phyloP scores from a whole-genome alignment of 192 early-diverging fungal species.

The Spinellus fusiger region DNA sequence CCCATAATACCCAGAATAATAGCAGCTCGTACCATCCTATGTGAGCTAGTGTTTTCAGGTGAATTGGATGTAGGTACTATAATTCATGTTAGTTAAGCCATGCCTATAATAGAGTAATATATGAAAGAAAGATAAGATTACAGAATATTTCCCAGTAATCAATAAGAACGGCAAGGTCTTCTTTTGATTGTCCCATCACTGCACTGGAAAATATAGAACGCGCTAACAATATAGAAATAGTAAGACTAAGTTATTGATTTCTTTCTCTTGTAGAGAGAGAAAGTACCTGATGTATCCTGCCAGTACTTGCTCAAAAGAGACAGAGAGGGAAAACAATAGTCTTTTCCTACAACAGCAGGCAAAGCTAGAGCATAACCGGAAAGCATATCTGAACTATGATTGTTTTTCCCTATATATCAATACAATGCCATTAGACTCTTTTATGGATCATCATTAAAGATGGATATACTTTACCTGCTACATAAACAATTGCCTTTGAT shows the following conservation, averaged over 20 bases:
- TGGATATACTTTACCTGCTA: slow-evolving; percentile 32
- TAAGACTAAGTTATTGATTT: slow-evolving; percentile 1
- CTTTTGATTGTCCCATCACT: slow-evolving; percentile 40
- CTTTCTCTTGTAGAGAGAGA: too few species aligned
- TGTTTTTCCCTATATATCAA: slow-evolving; percentile 3
- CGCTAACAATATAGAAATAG: slow-evolving; percentile 21
- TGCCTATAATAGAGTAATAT: neutral
- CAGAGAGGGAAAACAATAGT: slow-evolving; percentile 58
- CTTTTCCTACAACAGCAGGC: slow-evolving; percentile 38
- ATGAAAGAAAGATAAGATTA: slow-evolving; percentile 29
- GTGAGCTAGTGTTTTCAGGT: slow-evolving; percentile 11
- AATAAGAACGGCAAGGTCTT: slow-evolving; percentile 46
- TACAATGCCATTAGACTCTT: neutral
- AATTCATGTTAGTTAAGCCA: too few species aligned
- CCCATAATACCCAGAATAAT: slow-evolving; percentile 77
- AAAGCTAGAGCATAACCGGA: slow-evolving; percentile 45
- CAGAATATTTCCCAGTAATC: slow-evolving; percentile 66
- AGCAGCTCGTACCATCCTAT: slow-evolving; percentile 55
- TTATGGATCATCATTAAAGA: too few species aligned
- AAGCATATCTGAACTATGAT: slow-evolving; percentile 14
- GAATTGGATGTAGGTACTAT: slow-evolving; percentile 15
- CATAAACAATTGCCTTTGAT: slow-evolving; percentile 39
- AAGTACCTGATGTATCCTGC: slow-evolving; percentile 71
- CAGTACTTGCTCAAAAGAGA: slow-evolving; percentile 75
- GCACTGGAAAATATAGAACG: slow-evolving; percentile 49